Evolutionary conservation across 441 rosid genomes (phyloP).

Genomic region (Eutrema salsugineum): DNA sequence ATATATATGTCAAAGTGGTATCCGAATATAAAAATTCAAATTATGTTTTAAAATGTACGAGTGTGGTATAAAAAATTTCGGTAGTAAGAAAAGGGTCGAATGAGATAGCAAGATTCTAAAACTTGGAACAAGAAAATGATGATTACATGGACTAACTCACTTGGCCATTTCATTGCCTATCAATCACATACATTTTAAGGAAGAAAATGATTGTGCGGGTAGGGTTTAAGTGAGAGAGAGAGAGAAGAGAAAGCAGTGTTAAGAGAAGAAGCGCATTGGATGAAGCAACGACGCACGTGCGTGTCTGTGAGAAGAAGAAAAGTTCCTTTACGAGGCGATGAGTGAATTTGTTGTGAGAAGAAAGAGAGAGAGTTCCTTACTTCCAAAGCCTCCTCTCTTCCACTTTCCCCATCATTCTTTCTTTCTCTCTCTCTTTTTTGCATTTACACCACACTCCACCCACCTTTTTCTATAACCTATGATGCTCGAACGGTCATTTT

Average conservation of each 20-base stretch:
- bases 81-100: too few species aligned
- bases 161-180: background rate
- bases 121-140: conserved; percentile 7
- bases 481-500: background rate
- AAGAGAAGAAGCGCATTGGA: conserved; percentile 25
- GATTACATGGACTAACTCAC: background rate
- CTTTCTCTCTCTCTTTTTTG: background rate
- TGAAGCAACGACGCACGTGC: conserved; percentile 33
- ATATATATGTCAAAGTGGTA: background rate
- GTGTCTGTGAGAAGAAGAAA: conserved; percentile 12
- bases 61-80: background rate
- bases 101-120: too few species aligned
- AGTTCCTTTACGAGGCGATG: conserved; percentile 39
- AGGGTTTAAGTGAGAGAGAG: background rate
- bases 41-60: background rate
- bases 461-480: background rate
- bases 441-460: background rate
- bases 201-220: background rate
- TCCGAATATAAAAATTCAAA: background rate
- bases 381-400: conserved; percentile 32
- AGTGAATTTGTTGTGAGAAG: conserved; percentile 9
- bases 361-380: conserved; percentile 22
- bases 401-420: conserved; percentile 23
- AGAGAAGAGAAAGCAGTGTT: background rate
- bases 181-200: background rate